Percentiles rank a stretch among this genome's conserved stretches.
phyloP scores from a whole-genome alignment of 345 rosid genomes.

The Mallotus nudiflorus region DNA sequence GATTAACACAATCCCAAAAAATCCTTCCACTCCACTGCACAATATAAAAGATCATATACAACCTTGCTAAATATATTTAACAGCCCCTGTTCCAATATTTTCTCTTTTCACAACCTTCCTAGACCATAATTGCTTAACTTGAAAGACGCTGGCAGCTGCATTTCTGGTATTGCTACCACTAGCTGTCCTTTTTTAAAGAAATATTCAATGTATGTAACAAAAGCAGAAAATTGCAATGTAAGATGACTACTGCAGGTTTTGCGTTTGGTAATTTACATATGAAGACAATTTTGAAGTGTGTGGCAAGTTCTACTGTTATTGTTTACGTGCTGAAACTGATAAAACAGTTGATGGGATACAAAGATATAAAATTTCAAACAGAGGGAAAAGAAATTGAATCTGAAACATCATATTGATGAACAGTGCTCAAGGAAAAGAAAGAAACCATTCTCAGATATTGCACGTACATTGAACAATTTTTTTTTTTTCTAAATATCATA shows the following conservation, averaged over 20 bases:
- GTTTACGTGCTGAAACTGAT: background rate
- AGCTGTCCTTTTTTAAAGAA: background rate
- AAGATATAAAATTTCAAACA: background rate
- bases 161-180: background rate
- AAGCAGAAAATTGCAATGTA: background rate
- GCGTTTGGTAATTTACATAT: background rate
- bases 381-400: background rate
- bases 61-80: background rate
- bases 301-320: background rate
- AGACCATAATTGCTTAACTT: background rate
- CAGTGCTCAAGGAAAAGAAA: background rate
- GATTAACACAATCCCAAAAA: constrained; percentile 12
- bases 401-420: background rate
- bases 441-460: too few relatives aligned
- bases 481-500: background rate
- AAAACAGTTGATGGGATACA: too few relatives aligned
- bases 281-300: background rate
- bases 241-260: background rate
- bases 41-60: background rate
- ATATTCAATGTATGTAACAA: background rate
- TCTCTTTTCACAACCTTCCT: background rate
- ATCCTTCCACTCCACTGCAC: constrained; percentile 1
- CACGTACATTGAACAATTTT: too few relatives aligned
- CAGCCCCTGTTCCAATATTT: background rate
- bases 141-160: background rate